Percentiles rank a stretch among this genome's conserved stretches.
Conservation (phyloP, 345 rosid genomes). For the Eutrema japonicum region DNA sequence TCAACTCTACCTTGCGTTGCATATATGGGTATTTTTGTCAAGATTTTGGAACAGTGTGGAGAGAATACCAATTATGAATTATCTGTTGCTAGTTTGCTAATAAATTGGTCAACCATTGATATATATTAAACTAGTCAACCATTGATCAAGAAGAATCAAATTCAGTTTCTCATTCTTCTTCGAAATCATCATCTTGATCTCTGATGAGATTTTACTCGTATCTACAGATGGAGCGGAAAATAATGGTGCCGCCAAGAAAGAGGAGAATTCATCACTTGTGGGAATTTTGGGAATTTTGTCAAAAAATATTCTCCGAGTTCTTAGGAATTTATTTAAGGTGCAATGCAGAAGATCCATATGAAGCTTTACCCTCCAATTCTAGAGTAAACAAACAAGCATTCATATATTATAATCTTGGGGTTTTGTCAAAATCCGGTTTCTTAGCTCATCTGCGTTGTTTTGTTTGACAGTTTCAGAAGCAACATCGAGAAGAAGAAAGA, state of each 20-base stretch:
- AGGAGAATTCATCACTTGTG: slow-evolving; percentile 51
- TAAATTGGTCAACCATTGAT: too few relatives aligned
- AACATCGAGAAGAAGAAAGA: slow-evolving; percentile 36
- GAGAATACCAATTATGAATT: too few relatives aligned
- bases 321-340: slow-evolving; percentile 61
- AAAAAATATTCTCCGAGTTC: slow-evolving; percentile 52
- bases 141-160: slow-evolving; percentile 25
- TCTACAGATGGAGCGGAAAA: slow-evolving; percentile 35
- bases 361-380: slow-evolving; percentile 63
- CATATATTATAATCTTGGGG: slow-evolving; percentile 8
- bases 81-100: too few relatives aligned
- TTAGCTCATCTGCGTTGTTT: neutral
- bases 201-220: slow-evolving; percentile 4
- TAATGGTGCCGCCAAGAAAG: slow-evolving; percentile 15
- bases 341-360: slow-evolving; percentile 51
- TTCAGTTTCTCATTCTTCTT: slow-evolving; percentile 21
- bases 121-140: too few relatives aligned
- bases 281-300: slow-evolving; percentile 37
- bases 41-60: too few relatives aligned
- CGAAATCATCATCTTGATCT: slow-evolving; percentile 39
- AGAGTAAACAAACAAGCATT: slow-evolving; percentile 48
- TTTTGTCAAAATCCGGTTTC: neutral
- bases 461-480: slow-evolving; percentile 56
- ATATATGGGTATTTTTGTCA: too few relatives aligned
- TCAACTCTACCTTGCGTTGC: too few relatives aligned